Percentiles rank a stretch among this genome's conserved stretches.
Evolutionary conservation across 345 rosid species (phyloP).

Genomic region (Rhizophora apiculata): DNA sequence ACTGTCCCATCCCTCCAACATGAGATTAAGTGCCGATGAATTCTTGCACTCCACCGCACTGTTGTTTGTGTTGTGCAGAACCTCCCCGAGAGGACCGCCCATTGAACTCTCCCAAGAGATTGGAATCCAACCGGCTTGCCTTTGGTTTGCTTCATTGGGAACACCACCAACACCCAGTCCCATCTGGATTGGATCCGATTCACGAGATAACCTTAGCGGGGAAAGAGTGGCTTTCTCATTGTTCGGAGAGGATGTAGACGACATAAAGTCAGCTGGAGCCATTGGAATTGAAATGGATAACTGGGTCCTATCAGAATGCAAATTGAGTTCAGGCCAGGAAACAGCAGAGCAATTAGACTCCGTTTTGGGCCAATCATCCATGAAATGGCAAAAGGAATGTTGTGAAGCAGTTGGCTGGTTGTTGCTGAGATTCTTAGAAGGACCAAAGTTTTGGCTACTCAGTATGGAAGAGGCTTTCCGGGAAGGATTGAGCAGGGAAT

Average conservation of each 20-base stretch:
- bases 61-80: slow-evolving; percentile 45
- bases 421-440: slow-evolving; percentile 33
- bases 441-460: slow-evolving; percentile 34
- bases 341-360: slow-evolving; percentile 29
- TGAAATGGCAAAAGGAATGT: slow-evolving; percentile 47
- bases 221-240: slow-evolving; percentile 39
- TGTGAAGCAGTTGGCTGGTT: slow-evolving; percentile 36
- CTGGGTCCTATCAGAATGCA: slow-evolving; percentile 51
- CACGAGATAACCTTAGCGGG: slow-evolving; percentile 44
- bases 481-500: slow-evolving; percentile 44
- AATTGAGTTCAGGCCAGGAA: slow-evolving; percentile 42
- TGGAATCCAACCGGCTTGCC: slow-evolving; percentile 52
- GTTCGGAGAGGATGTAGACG: slow-evolving; percentile 51
- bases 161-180: slow-evolving; percentile 45
- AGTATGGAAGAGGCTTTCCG: slow-evolving; percentile 32
- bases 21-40: slow-evolving; percentile 44
- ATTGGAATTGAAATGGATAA: slow-evolving; percentile 57
- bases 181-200: slow-evolving; percentile 48
- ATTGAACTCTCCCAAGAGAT: slow-evolving; percentile 55
- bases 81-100: slow-evolving; percentile 80
- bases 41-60: slow-evolving; percentile 34
- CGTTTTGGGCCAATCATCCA: slow-evolving; percentile 47
- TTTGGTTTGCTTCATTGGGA: slow-evolving; percentile 32
- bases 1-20: slow-evolving; percentile 52
- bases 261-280: slow-evolving; percentile 44